A percentile compares a stretch with the other conserved stretches of the same genome.
Conservation (phyloP, 768 basidiomycete species). For the Hortiboletus campestris region DNA sequence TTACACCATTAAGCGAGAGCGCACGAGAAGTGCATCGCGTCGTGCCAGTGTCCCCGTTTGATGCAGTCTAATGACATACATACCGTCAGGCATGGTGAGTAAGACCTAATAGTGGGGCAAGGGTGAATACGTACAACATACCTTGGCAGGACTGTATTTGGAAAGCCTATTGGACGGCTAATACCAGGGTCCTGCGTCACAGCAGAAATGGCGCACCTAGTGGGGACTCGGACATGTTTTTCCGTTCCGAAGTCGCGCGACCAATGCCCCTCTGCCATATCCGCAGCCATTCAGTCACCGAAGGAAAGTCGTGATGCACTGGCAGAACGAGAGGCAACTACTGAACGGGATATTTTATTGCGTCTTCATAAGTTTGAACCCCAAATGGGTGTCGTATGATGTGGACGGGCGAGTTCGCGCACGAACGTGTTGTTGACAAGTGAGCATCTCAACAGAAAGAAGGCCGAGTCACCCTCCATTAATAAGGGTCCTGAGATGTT, state of each 20-base stretch:
- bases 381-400: not conserved
- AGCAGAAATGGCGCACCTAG: slow-evolving; percentile 6
- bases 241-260: not conserved
- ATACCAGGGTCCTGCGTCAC: slow-evolving; percentile 5
- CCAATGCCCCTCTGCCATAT: not conserved
- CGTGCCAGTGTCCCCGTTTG: slow-evolving; percentile 10
- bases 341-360: not conserved
- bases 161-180: slow-evolving; percentile 13
- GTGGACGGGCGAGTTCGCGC: slow-evolving; percentile 8
- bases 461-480: not conserved
- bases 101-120: slow-evolving; percentile 21
- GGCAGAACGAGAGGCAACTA: not conserved
- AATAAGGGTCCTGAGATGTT: slow-evolving; percentile 9
- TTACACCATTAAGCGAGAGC: slow-evolving; percentile 15
- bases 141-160: slow-evolving; percentile 14
- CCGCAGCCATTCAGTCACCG: slow-evolving; percentile 5
- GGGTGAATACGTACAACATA: slow-evolving; percentile 28
- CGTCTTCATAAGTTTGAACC: not conserved
- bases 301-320: slow-evolving; percentile 6
- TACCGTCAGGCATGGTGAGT: slow-evolving; percentile 7
- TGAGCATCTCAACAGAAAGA: slow-evolving; percentile 7
- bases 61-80: slow-evolving; percentile 18
- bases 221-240: not conserved
- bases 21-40: slow-evolving; percentile 5
- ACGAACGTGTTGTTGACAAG: not conserved